phyloP scores from a whole-genome alignment of 2,329 filamentous ascomycete genomes.

The Geosmithia putterillii region DNA sequence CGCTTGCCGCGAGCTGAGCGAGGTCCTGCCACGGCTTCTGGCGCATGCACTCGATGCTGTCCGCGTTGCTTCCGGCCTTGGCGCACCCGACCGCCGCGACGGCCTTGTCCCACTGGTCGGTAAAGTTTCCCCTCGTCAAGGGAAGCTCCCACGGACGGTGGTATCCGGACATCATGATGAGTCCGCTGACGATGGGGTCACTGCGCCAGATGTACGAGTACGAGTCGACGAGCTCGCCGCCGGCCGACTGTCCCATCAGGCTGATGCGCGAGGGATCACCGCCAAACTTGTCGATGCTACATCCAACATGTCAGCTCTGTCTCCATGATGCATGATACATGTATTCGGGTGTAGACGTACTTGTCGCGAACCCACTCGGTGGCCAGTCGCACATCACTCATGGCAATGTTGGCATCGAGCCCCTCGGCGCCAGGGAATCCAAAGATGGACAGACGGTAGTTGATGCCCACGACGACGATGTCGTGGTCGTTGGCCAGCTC shows the following conservation, averaged over 20 bases:
- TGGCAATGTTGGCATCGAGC: conserved; percentile 11
- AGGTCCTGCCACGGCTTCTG: background rate
- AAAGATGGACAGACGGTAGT: conserved; percentile 30
- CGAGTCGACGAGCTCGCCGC: conserved; percentile 26
- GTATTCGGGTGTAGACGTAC: too few relatives aligned
- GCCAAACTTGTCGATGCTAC: conserved; percentile 12
- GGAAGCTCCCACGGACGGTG: background rate
- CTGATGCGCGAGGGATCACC: conserved; percentile 16
- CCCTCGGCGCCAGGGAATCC: conserved; percentile 22
- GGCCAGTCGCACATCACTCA: conserved; percentile 15
- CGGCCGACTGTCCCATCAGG: conserved; percentile 19
- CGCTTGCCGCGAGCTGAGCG: background rate
- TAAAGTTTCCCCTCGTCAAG: background rate
- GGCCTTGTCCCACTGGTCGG: background rate
- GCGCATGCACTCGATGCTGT: background rate
- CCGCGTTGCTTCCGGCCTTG: background rate
- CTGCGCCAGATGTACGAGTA: conserved; percentile 34
- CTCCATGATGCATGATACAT: too few relatives aligned
- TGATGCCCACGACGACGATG: conserved; percentile 31
- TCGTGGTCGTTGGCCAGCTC: conserved; percentile 18
- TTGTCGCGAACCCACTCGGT: conserved; percentile 20
- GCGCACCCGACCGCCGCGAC: background rate
- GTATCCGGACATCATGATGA: conserved; percentile 30
- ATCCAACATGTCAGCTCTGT: too few relatives aligned
- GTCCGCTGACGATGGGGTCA: conserved; percentile 33